These are phyloP conservation scores for Cadophora sp. DNA, from an alignment of 2,329 filamentous ascomycete genomes.

Conservation along the genomic window DNA sequence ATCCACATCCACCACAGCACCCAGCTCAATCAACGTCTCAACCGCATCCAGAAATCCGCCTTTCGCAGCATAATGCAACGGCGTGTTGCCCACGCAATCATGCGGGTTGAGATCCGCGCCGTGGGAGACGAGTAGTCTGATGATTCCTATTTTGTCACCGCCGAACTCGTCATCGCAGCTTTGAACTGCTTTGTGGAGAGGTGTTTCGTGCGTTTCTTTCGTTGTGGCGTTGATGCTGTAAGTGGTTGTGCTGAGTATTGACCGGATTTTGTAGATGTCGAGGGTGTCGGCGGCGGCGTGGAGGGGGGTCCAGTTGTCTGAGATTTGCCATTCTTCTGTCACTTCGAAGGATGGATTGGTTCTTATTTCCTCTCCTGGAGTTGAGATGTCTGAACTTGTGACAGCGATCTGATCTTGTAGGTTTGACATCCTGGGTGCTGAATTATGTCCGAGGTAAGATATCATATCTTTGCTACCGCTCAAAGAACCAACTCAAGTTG, in stretches of 20 bases:
- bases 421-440: not conserved
- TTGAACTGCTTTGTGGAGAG: conserved; percentile 1
- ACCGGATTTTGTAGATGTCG: not conserved
- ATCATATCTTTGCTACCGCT: too few relatives aligned
- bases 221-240: conserved; percentile 2
- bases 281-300: not conserved
- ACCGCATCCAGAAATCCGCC: not conserved
- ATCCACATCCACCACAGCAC: not conserved
- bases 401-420: not conserved
- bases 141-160: not conserved
- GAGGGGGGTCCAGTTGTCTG: conserved; percentile 8
- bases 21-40: not conserved
- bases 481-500: not conserved
- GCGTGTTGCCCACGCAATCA: conserved; percentile 1
- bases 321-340: conserved; percentile 2
- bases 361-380: not conserved
- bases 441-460: too few relatives aligned
- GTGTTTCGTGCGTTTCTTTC: not conserved
- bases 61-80: conserved; percentile 2
- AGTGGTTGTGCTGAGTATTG: not conserved
- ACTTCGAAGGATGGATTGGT: not conserved
- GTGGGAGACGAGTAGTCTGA: not conserved
- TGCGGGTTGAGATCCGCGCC: not conserved
- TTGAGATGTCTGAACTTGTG: not conserved
- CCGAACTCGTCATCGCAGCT: not conserved